Evolutionary conservation across 2,329 filamentous ascomycete genomes (phyloP).

Genomic region (Aquanectria penicillioides): DNA sequence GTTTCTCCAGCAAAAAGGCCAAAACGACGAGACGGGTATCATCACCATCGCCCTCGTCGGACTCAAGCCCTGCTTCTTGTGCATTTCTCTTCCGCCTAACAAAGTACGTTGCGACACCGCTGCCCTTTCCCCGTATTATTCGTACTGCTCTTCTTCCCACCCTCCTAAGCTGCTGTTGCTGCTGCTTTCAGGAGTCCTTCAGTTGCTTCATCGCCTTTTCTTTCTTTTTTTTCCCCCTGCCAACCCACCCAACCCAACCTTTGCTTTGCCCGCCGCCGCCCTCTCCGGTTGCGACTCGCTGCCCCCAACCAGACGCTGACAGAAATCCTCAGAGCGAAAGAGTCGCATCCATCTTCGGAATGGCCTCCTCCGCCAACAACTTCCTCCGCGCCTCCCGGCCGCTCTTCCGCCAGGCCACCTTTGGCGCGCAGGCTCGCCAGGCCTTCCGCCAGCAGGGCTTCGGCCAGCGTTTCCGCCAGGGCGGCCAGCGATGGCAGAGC

Average conservation of each 20-base stretch:
- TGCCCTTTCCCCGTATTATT: too few species aligned
- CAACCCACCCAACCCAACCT: background rate
- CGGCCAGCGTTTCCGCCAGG: slow-evolving; percentile 54
- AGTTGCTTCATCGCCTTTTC: background rate
- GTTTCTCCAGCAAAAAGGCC: too few species aligned
- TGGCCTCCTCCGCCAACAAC: slow-evolving; percentile 53
- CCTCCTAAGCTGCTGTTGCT: too few species aligned
- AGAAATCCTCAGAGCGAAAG: too few species aligned
- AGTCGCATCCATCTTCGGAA: too few species aligned
- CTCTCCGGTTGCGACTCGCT: too few species aligned
- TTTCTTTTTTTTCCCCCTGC: background rate
- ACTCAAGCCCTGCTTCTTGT: slow-evolving; percentile 1
- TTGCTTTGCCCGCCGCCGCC: too few species aligned
- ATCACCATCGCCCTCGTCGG: background rate
- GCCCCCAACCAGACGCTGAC: too few species aligned
- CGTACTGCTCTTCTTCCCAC: too few species aligned
- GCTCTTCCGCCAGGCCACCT: slow-evolving; percentile 64
- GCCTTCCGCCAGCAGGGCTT: slow-evolving; percentile 59
- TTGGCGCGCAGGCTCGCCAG: slow-evolving; percentile 63
- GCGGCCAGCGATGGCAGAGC: slow-evolving; percentile 72
- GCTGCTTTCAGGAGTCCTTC: too few species aligned
- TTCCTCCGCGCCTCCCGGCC: slow-evolving; percentile 66
- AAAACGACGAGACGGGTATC: too few species aligned
- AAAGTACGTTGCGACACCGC: too few species aligned
- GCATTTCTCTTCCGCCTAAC: background rate